A percentile compares a stretch with the other conserved stretches of the same genome.
Conservation (phyloP, 169 alveolate genomes). For the Eimeria sp. region DNA sequence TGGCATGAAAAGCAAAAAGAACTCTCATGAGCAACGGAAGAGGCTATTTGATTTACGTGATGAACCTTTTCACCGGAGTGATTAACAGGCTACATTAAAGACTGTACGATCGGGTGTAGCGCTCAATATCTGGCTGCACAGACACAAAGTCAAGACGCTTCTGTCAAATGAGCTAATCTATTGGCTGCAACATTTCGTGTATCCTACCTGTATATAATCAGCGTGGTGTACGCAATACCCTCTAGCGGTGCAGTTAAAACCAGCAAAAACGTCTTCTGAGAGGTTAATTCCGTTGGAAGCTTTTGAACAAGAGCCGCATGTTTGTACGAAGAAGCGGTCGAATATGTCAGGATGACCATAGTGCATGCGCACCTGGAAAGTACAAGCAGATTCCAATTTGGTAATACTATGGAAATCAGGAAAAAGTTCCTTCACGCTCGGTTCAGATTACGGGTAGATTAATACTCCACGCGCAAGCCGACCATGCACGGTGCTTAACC, state of each 20-base stretch:
- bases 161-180: neutral
- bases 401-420: neutral
- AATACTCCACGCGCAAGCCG: neutral
- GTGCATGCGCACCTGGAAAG: conserved; percentile 81
- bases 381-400: neutral
- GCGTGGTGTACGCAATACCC: conserved; percentile 81
- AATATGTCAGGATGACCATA: conserved; percentile 85
- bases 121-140: neutral
- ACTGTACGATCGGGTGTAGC: neutral
- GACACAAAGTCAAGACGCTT: neutral
- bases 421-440: neutral
- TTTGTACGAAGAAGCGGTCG: conserved; percentile 81
- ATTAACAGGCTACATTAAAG: neutral
- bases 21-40: neutral
- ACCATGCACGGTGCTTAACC: neutral
- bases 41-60: neutral
- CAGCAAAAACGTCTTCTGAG: conserved; percentile 83
- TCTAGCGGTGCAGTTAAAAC: conserved; percentile 77
- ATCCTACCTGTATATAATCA: conserved; percentile 78
- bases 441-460: neutral
- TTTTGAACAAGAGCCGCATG: conserved; percentile 81
- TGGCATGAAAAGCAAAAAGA: neutral
- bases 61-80: too few species aligned
- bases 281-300: conserved; percentile 77
- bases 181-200: neutral